Percentiles rank a stretch among this genome's conserved stretches.
These are phyloP conservation scores for Eucalyptus cloeziana DNA, from an alignment of 345 rosid genomes.

Conservation along the genomic window DNA sequence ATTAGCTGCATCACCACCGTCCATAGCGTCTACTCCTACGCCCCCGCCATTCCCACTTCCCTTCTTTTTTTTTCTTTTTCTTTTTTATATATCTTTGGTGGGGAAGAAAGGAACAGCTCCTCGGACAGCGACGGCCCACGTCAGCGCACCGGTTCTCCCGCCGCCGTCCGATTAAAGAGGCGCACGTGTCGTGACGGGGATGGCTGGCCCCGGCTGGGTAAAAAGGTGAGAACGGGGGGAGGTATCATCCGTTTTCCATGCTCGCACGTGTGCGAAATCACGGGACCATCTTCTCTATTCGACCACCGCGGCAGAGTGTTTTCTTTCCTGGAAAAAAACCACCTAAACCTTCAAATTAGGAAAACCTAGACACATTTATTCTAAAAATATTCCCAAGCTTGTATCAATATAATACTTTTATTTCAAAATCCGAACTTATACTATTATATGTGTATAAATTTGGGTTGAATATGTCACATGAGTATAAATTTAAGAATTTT, in stretches of 20 bases:
- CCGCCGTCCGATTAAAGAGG: not conserved
- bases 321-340: too few species aligned
- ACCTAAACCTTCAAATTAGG: too few species aligned
- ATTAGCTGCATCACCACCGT: conserved; percentile 4
- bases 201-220: not conserved
- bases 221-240: not conserved
- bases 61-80: too few species aligned
- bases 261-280: not conserved
- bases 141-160: conserved; percentile 18
- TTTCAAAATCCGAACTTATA: too few species aligned
- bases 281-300: not conserved
- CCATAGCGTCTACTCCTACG: not conserved
- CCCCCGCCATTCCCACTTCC: not conserved
- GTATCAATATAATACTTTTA: too few species aligned
- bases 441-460: rapidly evolving
- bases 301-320: not conserved
- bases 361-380: not conserved
- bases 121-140: conserved; percentile 16
- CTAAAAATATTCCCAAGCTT: too few species aligned
- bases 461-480: rapidly evolving
- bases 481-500: rapidly evolving
- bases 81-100: not conserved
- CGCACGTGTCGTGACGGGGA: conserved; percentile 1
- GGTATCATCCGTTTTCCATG: not conserved
- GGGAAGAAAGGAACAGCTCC: not conserved